A percentile compares a stretch with the other conserved stretches of the same genome.
Evolutionary conservation across 2,329 filamentous ascomycete genomes (phyloP).

Genomic region (Colletotrichum orbiculare): DNA sequence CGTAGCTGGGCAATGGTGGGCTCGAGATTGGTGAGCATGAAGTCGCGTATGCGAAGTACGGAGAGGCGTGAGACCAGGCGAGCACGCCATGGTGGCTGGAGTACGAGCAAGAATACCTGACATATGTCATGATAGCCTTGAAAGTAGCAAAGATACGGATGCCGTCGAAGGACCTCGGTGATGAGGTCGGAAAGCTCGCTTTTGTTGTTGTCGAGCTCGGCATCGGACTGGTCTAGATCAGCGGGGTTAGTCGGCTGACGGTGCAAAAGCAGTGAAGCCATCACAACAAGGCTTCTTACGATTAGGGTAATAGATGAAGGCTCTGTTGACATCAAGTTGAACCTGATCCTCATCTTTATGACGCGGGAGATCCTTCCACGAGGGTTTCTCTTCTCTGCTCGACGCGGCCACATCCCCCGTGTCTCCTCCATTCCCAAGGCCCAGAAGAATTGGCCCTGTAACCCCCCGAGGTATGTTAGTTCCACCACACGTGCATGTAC

Average conservation of each 20-base stretch:
- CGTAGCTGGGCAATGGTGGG: conserved; percentile 88
- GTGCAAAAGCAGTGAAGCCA: too few relatives aligned
- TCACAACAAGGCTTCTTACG: conserved; percentile 61
- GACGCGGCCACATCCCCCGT: conserved; percentile 33
- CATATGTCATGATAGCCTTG: conserved; percentile 99
- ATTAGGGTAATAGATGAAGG: conserved; percentile 96
- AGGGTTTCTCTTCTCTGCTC: conserved; percentile 38
- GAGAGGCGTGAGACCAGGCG: conserved; percentile 83
- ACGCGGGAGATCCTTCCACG: conserved; percentile 73
- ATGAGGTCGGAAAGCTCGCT: conserved; percentile 84
- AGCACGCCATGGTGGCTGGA: conserved; percentile 70
- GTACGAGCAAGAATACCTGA: conserved; percentile 90
- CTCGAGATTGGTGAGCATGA: conserved; percentile 90
- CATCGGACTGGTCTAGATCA: conserved; percentile 71
- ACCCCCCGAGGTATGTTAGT: conserved; percentile 15
- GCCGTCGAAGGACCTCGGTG: conserved; percentile 78
- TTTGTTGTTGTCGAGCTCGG: conserved; percentile 78
- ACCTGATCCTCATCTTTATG: conserved; percentile 94
- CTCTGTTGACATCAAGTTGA: conserved; percentile 88
- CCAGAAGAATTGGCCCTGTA: conserved; percentile 72
- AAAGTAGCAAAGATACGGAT: conserved; percentile 93
- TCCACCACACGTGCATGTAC: conserved; percentile 23
- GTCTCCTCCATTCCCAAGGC: conserved; percentile 43
- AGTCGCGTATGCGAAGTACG: conserved; percentile 90
- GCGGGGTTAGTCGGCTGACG: conserved; percentile 34